Evolutionary conservation across 129 eudicot genomes (phyloP).

Genomic region (Arctium minus): DNA sequence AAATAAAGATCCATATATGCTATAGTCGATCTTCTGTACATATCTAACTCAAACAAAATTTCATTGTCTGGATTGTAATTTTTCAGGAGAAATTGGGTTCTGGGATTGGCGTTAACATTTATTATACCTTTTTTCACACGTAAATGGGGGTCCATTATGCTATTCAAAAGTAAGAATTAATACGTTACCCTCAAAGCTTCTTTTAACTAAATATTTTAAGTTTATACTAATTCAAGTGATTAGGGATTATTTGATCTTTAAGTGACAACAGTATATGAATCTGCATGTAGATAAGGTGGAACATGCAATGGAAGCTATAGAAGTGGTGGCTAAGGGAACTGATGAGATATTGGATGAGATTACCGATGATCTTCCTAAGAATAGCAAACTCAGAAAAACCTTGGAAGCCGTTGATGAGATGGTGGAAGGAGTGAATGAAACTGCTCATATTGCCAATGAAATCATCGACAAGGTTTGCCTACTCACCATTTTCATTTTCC

Average conservation of each 20-base stretch:
- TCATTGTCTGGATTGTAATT: background rate
- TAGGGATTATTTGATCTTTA: background rate
- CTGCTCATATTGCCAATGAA: conserved; percentile 11
- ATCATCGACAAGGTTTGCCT: conserved; percentile 17
- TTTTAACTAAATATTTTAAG: no score
- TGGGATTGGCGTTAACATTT: conserved; percentile 33
- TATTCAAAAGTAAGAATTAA: background rate
- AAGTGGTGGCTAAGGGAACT: conserved; percentile 23
- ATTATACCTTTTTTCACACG: conserved; percentile 33
- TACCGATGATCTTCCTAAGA: conserved; percentile 12
- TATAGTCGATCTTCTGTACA: background rate
- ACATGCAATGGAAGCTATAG: conserved; percentile 17
- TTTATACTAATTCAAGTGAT: no score
- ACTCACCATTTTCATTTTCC: background rate
- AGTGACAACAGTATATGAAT: background rate
- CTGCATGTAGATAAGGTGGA: conserved; percentile 4
- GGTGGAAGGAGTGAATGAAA: conserved; percentile 6
- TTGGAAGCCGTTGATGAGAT: conserved; percentile 10
- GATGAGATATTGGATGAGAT: conserved; percentile 25
- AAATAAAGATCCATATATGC: background rate
- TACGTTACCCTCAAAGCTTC: background rate
- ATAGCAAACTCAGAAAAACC: conserved; percentile 6
- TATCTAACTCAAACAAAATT: background rate
- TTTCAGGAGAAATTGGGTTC: conserved; percentile 37
- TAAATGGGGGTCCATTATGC: conserved; percentile 37